Evolutionary conservation across 2,329 filamentous ascomycete genomes (phyloP).

Genomic region (Cercospora zeina): DNA sequence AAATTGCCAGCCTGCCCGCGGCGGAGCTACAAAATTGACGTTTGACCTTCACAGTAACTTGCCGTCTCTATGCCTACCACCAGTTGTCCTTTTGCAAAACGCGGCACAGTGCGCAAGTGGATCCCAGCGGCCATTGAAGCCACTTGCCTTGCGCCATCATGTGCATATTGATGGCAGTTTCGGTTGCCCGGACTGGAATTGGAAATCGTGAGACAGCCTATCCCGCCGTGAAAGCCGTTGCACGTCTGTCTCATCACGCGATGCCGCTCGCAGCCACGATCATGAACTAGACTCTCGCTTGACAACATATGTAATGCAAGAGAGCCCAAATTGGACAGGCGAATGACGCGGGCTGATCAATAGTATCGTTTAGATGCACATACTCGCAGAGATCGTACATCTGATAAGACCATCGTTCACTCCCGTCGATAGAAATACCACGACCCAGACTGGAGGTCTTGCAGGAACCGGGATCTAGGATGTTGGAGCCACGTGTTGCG

Average conservation of each 20-base stretch:
- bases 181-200: not conserved
- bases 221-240: not conserved
- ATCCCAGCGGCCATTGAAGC: not conserved
- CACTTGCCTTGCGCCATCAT: not conserved
- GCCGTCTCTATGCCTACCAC: not conserved
- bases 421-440: not conserved
- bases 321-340: slow-evolving; percentile 3
- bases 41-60: not conserved
- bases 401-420: not conserved
- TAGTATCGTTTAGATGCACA: not conserved
- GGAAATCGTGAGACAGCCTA: not conserved
- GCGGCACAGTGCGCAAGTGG: not conserved
- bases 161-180: not conserved
- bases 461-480: not conserved
- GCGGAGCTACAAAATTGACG: not conserved
- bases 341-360: not conserved
- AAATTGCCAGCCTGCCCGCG: not conserved
- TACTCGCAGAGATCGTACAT: not conserved
- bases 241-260: not conserved
- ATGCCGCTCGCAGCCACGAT: not conserved
- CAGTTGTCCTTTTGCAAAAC: not conserved
- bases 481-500: slow-evolving; percentile 10
- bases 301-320: slow-evolving; percentile 6
- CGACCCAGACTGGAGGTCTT: not conserved
- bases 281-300: not conserved